Evolutionary conservation across 176 grass and related monocot genomes (phyloP), one percentile per base, ranked within the genome.

Genomic region (Tillandsia leiboldiana): DNA sequence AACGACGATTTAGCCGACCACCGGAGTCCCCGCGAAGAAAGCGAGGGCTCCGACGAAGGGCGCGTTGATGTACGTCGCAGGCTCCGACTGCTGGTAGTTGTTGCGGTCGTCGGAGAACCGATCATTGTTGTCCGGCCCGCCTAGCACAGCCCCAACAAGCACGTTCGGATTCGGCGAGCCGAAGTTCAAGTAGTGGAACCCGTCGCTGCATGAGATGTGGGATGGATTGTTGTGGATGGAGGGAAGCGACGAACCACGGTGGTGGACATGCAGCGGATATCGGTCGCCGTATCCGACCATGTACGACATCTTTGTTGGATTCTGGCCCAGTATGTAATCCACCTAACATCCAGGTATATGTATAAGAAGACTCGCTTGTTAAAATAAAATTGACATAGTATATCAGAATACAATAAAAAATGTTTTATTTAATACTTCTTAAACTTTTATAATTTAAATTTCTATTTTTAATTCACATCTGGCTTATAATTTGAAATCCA

Each of bases 51-150:
- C 91, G 9, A 91, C 85, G 70, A 96, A 79, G 29, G 91, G 91
- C 42, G 91, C 91, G 65, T 96, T 96, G 88, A 96, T 91, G 78
- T 96, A 91, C 1, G 91, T 96, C 24, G 91, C 82, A 0, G 88
- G 91, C 65, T 96, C 91, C 0, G 92, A 81, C 79, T 89, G 86
- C 0, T 83, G 88, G 48, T 89, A 91, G 20, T 91, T 83, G 64
- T 84, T 82, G 0, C 92, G 78, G 67, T 96, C 73, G 13, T 96
- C 92, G 18, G 82, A 76, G 68, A 89, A 96, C n/a, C 49, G 63
- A 48, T 96, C 88, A 0, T 65, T 42, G 58, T 51, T 71, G 70
- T 92, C 86, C 0, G 86, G 92, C 10, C 88, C 88, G 0, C 88
- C 92, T 0, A 92, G 28, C 8, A 96, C 88, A 0, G 92, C 92